These are phyloP conservation scores for Herpetomonas samuelpessoai DNA, from an alignment of 208 protist genomes.

Conservation along the genomic window DNA sequence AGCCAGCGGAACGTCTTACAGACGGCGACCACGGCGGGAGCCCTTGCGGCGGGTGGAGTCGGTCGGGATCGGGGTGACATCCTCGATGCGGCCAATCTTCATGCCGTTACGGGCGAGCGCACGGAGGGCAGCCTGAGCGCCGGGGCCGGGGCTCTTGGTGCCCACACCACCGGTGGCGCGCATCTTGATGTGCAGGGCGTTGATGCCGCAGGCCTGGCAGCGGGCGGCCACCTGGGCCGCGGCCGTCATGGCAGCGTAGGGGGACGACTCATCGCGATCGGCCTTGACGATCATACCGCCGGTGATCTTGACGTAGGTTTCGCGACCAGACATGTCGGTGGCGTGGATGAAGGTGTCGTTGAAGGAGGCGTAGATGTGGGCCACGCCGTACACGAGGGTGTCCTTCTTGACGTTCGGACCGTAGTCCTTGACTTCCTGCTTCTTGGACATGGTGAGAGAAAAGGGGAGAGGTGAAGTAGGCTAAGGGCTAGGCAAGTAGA, in stretches of 20 bases:
- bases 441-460: slow-evolving; percentile 89
- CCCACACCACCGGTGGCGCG: slow-evolving; percentile 98
- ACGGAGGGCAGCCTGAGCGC: slow-evolving; percentile 99
- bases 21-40: slow-evolving; percentile 97
- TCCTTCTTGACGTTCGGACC: slow-evolving; percentile 88
- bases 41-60: slow-evolving; percentile 99
- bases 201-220: slow-evolving; percentile 98
- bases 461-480: slow-evolving; percentile 24
- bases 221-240: slow-evolving; percentile 98
- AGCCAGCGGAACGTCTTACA: slow-evolving; percentile 97
- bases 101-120: slow-evolving; percentile 99
- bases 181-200: slow-evolving; percentile 99
- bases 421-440: slow-evolving; percentile 91
- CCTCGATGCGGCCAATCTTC: slow-evolving; percentile 99
- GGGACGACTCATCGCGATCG: slow-evolving; percentile 99
- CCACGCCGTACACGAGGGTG: slow-evolving; percentile 97
- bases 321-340: slow-evolving; percentile 99
- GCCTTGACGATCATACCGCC: slow-evolving; percentile 99
- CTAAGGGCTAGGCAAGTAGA: not conserved
- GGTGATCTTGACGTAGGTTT: slow-evolving; percentile 98
- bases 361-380: slow-evolving; percentile 99
- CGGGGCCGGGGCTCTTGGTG: slow-evolving; percentile 99
- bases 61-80: slow-evolving; percentile 99
- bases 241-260: slow-evolving; percentile 99
- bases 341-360: slow-evolving; percentile 99